Evolutionary conservation across 208 protist species (phyloP).

Genomic region (Vickermania spadyakhi): DNA sequence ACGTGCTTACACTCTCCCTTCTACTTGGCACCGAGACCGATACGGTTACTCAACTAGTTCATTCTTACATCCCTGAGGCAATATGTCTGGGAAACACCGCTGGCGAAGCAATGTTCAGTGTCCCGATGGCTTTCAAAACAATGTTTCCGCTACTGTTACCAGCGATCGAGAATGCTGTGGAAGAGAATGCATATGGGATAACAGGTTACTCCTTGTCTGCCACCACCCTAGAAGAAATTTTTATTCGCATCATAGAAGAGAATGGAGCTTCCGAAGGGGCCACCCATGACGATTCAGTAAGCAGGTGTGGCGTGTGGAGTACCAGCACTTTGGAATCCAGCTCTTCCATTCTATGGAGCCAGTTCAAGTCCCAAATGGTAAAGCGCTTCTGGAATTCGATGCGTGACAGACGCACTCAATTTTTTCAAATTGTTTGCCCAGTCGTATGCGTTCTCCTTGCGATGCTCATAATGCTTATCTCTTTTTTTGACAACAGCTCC

Average conservation of each 20-base stretch:
- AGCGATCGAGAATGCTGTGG: constrained; percentile 18
- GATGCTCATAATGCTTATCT: constrained; percentile 53
- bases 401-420: constrained; percentile 58
- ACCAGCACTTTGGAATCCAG: constrained; percentile 14
- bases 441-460: constrained; percentile 55
- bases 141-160: constrained; percentile 33
- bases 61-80: constrained; percentile 17
- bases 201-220: constrained; percentile 41
- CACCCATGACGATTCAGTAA: constrained; percentile 4
- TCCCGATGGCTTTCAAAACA: constrained; percentile 32
- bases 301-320: constrained; percentile 25
- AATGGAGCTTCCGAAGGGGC: constrained; percentile 18
- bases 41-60: constrained; percentile 18
- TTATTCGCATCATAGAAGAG: constrained; percentile 49
- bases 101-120: constrained; percentile 35
- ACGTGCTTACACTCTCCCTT: constrained; percentile 34
- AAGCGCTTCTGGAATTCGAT: constrained; percentile 46
- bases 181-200: constrained; percentile 19
- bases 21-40: constrained; percentile 5
- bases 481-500: constrained; percentile 19
- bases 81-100: constrained; percentile 18
- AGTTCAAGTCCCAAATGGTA: constrained; percentile 49
- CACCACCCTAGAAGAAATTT: constrained; percentile 74
- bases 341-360: constrained; percentile 6
- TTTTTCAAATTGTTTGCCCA: constrained; percentile 64